Base-by-base conservation (phyloP, 768 basidiomycete genomes). In the Goffeauzyma gilvescens region DNA sequence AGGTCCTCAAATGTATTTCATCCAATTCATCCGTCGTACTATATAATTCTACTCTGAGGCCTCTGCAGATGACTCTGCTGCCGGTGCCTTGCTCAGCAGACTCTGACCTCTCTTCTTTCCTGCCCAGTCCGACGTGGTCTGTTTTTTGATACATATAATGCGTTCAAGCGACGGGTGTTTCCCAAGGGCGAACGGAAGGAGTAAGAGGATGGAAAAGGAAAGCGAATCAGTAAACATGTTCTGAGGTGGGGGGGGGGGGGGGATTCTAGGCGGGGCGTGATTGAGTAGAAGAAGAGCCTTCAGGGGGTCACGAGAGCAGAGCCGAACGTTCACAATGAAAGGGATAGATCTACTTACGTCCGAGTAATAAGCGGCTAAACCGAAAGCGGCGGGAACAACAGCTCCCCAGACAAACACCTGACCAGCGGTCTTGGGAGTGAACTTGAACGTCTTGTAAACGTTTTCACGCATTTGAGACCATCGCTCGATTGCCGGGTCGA, bases 401-500 rank as follows among this genome's bases (percentile, higher is more conserved):
- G 78, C 68, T 26, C 79, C 81, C 10, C 75, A 65, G 17, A 82
- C 46, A 28, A 71, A 55, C 32, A 75, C 67, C 5, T 71, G 72
- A 53, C 76, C 68, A 21, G 78, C 71, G 18, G 78, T 75, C 43
- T 72, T 67, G 22, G 66, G 72, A 26, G 81, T 89, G 69, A 82
- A 85, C 28, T 73, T 73, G 64, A 87, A 90, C 57, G 75, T 71
- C 57, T 78, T 68, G 64, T 85, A 83, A n/a, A 75, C 80, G 49
- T 76, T 71, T 60, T 87, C 84, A 31, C 85, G 77, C 84, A 87
- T 45, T 35, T 44, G 45, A 44, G 40, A 26, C 74, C 74, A 78
- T 66, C 71, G 65, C 55, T 72, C 71, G 49, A 73, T 66, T 45
- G 72, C 69, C 34, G 71, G 72, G 57, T 73, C 72, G 48, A 57